Conservation (phyloP, 73 alveolate genomes). For the Stentor coeruleus region DNA sequence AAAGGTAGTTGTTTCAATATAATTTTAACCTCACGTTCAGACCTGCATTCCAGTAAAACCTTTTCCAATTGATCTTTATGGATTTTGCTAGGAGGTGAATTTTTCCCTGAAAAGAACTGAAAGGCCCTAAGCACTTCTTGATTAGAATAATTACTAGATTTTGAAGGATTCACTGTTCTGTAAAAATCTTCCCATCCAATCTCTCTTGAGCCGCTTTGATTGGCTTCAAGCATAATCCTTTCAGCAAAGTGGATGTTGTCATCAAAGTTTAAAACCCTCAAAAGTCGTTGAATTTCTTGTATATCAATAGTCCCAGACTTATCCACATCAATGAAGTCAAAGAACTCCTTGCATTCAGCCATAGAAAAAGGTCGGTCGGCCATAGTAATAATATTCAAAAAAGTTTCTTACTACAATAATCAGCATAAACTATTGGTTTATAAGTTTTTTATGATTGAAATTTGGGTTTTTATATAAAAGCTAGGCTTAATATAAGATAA, state of each 20-base stretch:
- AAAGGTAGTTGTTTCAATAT: slow-evolving; percentile 22
- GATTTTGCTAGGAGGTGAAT: slow-evolving; percentile 17
- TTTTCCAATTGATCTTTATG: slow-evolving; percentile 21
- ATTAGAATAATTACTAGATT: slow-evolving; percentile 19
- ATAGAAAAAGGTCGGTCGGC: slow-evolving; percentile 25
- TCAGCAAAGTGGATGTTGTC: slow-evolving; percentile 24
- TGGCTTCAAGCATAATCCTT: slow-evolving; percentile 23
- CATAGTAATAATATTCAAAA: too few species aligned
- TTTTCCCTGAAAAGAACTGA: slow-evolving; percentile 27
- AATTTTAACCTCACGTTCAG: slow-evolving; percentile 20
- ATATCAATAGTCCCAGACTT: slow-evolving; percentile 24
- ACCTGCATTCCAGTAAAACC: slow-evolving; percentile 20
- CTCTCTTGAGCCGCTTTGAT: slow-evolving; percentile 20
- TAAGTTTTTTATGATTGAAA: too few species aligned
- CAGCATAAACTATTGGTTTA: too few species aligned
- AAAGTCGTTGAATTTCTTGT: slow-evolving; percentile 15
- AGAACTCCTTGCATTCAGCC: slow-evolving; percentile 28
- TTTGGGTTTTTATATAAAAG: too few species aligned
- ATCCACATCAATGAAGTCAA: slow-evolving; percentile 17
- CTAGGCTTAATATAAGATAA: too few species aligned
- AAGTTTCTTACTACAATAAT: too few species aligned
- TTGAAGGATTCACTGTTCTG: slow-evolving; percentile 25
- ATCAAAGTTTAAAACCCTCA: slow-evolving; percentile 8
- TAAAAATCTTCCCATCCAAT: slow-evolving; percentile 22
- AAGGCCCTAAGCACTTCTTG: slow-evolving; percentile 24